Evolutionary conservation across 164 flowering plant species (phyloP).

Genomic region (Annona squamosa): DNA sequence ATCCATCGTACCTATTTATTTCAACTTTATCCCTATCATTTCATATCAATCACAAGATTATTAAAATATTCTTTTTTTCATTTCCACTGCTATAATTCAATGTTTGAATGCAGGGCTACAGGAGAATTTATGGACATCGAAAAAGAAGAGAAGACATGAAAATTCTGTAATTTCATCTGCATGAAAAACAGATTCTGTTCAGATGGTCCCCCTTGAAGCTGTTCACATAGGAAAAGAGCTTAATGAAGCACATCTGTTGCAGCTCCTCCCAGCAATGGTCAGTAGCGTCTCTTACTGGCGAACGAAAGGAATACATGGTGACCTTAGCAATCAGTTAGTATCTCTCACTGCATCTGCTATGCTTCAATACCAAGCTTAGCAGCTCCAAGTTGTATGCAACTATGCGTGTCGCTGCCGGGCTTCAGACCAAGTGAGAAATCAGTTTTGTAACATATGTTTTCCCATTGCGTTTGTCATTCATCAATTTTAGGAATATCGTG

Average conservation of each 20-base stretch:
- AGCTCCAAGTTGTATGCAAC: not conserved
- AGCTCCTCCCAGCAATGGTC: not conserved
- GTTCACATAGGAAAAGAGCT: not conserved
- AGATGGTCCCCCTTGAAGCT: not conserved
- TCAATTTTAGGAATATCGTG: not conserved
- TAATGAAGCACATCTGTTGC: not conserved
- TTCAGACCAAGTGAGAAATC: not conserved
- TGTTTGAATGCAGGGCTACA: conserved; percentile 10
- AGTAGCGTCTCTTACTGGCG: too few relatives aligned
- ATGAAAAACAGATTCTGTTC: not conserved
- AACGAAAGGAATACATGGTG: too few relatives aligned
- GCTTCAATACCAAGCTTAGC: not conserved
- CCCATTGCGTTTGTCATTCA: not conserved
- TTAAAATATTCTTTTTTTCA: too few relatives aligned
- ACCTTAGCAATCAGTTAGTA: not conserved
- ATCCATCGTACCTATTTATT: too few relatives aligned
- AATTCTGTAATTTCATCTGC: not conserved
- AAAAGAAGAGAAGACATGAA: conserved; percentile 1
- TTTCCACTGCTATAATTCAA: not conserved
- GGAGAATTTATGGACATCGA: conserved; percentile 13
- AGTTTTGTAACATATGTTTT: not conserved
- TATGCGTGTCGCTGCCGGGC: not conserved
- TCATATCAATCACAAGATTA: too few relatives aligned
- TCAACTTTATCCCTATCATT: too few relatives aligned
- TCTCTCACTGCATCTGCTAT: not conserved